Base-by-base conservation (phyloP, 2,329 filamentous ascomycete genomes). In the Onygenales sp. region DNA sequence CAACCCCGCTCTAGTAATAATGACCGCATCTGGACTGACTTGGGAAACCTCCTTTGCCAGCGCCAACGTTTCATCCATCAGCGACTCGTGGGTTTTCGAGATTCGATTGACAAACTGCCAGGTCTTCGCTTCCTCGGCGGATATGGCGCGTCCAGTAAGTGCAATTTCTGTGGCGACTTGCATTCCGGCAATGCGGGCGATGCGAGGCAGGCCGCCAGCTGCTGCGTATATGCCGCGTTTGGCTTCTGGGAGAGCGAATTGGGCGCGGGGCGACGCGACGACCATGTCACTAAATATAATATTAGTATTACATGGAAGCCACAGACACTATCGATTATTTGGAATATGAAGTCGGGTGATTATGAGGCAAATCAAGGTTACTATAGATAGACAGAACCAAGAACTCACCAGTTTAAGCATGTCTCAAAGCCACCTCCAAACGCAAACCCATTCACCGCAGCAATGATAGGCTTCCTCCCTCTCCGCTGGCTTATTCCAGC, bases 391-490 rank as follows among this genome's bases (percentile, higher is more conserved):
- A 33, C 31, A 6, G 42, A 32, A 21, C n/a, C 27, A 65, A 1
- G 21, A 27, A 27, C 70, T 37, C 63, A 79, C 77, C 86, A 88
- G 87, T 96, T 96, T 79, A 97, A 86, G 54, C 91, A 89, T 67
- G 90, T 88, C 73, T 92, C 87, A 70, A 87, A 84, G 2, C 86
- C 87, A 49, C 88, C 87, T 40, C 88, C 88, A 37, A 87, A 76
- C 44, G 85, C 87, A 33, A 86, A 73, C 1, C 87, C 87, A 63
- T 90, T 88, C n/a, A 91, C 84, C 0, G 87, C 88, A 1, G 83
- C 85, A 31, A 92, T 77, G 47, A 92, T 76, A 1, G 87, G 87
- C 63, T 92, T 92, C 69, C 80, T 82, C 0, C 82, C 82, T 10
- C 66, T 65, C 10, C 82, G 70, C 42, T 77, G 70, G 42, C 77